Conservation (phyloP, 495 filamentous ascomycete species). For the Penicillium robsamsonii region DNA sequence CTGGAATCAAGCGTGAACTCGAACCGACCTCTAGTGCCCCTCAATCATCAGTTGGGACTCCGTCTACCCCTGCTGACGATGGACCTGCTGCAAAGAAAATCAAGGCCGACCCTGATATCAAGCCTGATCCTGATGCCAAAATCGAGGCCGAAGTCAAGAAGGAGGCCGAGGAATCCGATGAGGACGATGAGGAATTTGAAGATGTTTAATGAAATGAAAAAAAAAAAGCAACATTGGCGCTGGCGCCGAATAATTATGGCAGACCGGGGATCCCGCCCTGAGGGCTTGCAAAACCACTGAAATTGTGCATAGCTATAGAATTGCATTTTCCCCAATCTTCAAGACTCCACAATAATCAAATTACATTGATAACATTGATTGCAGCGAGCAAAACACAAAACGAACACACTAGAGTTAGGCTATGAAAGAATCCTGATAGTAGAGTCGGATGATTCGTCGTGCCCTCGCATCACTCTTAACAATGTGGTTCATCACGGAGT, state of each 20-base stretch:
- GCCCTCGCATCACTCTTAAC: too few species aligned
- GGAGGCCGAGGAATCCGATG: conserved; percentile 46
- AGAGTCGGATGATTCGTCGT: not conserved
- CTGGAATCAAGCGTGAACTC: conserved; percentile 40
- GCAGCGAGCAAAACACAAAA: not conserved
- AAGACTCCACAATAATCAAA: not conserved
- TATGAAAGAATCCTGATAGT: not conserved
- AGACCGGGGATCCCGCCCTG: not conserved
- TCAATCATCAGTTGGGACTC: conserved; percentile 45
- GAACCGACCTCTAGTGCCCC: conserved; percentile 43
- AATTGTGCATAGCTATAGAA: not conserved
- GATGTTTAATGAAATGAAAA: conserved; percentile 34
- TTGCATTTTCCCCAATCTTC: not conserved
- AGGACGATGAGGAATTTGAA: conserved; percentile 55
- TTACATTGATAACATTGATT: not conserved
- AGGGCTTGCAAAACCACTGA: not conserved
- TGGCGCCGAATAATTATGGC: conserved; percentile 15
- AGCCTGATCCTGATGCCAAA: conserved; percentile 27
- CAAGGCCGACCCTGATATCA: conserved; percentile 35
- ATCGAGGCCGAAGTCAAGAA: conserved; percentile 32
- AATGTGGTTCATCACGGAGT: not conserved
- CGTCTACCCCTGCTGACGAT: conserved; percentile 39
- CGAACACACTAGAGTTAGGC: not conserved
- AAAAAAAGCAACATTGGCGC: conserved; percentile 13
- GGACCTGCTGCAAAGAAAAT: conserved; percentile 45